These are phyloP conservation scores for Serendipita sp. DNA, from an alignment of 1,284 basidiomycete species.

Conservation along the genomic window DNA sequence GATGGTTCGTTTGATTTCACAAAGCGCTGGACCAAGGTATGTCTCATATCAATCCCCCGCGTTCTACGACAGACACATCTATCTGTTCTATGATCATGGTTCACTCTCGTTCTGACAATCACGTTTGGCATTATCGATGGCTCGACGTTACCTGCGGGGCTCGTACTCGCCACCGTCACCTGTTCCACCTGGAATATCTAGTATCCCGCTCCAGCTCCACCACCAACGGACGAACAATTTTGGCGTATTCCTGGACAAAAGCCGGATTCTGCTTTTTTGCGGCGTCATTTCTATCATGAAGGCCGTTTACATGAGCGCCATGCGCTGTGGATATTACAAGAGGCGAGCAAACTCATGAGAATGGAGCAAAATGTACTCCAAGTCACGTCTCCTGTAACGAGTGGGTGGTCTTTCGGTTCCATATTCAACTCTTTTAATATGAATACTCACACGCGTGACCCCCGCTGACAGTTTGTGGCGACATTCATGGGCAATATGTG, in stretches of 20 bases:
- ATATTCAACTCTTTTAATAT: background rate
- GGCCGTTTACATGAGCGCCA: background rate
- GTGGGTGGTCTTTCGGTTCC: background rate
- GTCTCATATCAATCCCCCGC: background rate
- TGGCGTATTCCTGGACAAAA: background rate
- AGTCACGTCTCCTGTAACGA: background rate
- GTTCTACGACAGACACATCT: background rate
- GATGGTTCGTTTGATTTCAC: background rate
- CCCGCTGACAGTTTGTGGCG: constrained; percentile 24
- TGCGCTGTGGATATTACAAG: background rate
- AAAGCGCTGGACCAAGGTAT: constrained; percentile 3
- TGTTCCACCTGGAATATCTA: background rate
- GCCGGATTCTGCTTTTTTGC: background rate
- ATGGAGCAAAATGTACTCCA: background rate
- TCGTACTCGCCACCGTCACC: background rate
- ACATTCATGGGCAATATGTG: constrained; percentile 14
- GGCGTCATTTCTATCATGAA: background rate
- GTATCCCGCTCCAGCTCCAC: background rate
- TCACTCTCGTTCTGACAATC: background rate
- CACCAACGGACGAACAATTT: constrained; percentile 4
- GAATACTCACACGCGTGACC: background rate
- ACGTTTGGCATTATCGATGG: background rate
- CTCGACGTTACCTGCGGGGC: background rate
- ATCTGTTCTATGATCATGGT: background rate
- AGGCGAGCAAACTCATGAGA: background rate